A percentile compares a stretch with the other conserved stretches of the same genome.
These are phyloP conservation scores for Aspergillus avenaceus DNA, from an alignment of 495 filamentous ascomycete species.

Conservation along the genomic window DNA sequence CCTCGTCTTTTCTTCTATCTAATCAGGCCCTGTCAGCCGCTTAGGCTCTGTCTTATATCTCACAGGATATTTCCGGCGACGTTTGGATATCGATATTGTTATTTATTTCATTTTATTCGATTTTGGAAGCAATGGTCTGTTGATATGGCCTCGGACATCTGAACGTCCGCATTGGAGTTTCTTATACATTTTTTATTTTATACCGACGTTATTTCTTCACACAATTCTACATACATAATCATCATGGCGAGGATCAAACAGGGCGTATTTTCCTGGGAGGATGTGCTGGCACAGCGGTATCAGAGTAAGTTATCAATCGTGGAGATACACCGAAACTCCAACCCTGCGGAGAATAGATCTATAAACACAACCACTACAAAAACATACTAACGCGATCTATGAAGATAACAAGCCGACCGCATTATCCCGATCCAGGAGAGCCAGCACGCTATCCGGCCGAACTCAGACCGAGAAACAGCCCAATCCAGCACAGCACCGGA, in stretches of 20 bases:
- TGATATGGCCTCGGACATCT: constrained; percentile 3
- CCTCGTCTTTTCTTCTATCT: not conserved
- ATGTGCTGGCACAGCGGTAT: constrained; percentile 43
- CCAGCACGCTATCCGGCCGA: constrained; percentile 5
- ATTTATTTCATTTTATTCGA: not conserved
- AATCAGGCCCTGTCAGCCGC: not conserved
- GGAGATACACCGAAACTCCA: too few relatives aligned
- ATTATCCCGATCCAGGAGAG: constrained; percentile 18
- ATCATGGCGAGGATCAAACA: constrained; percentile 38
- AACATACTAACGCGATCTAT: not conserved
- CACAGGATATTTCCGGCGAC: not conserved
- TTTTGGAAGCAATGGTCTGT: constrained; percentile 10
- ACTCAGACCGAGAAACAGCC: constrained; percentile 5
- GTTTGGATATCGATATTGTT: too few relatives aligned
- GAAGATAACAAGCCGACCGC: constrained; percentile 38
- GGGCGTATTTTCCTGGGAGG: constrained; percentile 46
- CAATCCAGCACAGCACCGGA: constrained; percentile 9
- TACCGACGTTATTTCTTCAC: not conserved
- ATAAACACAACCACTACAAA: not conserved
- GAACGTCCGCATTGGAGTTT: not conserved
- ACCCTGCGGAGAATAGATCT: not conserved
- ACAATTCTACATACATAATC: not conserved
- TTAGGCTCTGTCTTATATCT: not conserved
- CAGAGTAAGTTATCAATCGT: constrained; percentile 30
- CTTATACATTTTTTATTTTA: not conserved